These are phyloP conservation scores for Phlegmacium glaucopus DNA, from an alignment of 768 basidiomycete genomes.

Conservation along the genomic window DNA sequence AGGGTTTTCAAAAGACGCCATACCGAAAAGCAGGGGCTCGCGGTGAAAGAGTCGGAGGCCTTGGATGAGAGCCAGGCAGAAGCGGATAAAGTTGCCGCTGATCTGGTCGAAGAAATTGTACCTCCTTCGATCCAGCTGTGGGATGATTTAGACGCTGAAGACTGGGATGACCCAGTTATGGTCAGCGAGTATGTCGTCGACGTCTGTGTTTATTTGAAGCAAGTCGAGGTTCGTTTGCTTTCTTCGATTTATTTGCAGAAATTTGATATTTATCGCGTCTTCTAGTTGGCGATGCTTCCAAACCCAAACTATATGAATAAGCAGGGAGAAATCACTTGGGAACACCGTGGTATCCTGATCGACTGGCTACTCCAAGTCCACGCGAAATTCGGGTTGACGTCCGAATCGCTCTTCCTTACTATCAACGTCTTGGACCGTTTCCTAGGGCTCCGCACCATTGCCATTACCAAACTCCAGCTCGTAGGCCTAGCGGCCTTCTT, in stretches of 20 bases:
- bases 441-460: slow-evolving; percentile 67
- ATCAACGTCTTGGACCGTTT: slow-evolving; percentile 84
- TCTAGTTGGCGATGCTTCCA: slow-evolving; percentile 71
- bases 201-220: slow-evolving; percentile 82
- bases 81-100: slow-evolving; percentile 36
- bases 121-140: slow-evolving; percentile 47
- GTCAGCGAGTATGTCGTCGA: slow-evolving; percentile 89
- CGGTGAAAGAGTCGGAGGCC: slow-evolving; percentile 22
- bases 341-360: slow-evolving; percentile 82
- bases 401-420: slow-evolving; percentile 89
- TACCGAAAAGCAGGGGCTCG: slow-evolving; percentile 37
- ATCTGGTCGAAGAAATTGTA: slow-evolving; percentile 41
- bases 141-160: slow-evolving; percentile 87
- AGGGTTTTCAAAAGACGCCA: slow-evolving; percentile 63
- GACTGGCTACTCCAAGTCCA: slow-evolving; percentile 96
- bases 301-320: slow-evolving; percentile 80
- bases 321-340: slow-evolving; percentile 85
- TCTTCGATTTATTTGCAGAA: not conserved
- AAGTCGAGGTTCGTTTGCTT: slow-evolving; percentile 60
- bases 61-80: slow-evolving; percentile 38
- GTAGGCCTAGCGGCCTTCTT: slow-evolving; percentile 88
- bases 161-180: slow-evolving; percentile 87
- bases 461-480: slow-evolving; percentile 83
- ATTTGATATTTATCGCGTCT: not conserved
- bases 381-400: slow-evolving; percentile 76